These are phyloP conservation scores for Leishmania tropica DNA, from an alignment of 208 protist species.

Conservation along the genomic window DNA sequence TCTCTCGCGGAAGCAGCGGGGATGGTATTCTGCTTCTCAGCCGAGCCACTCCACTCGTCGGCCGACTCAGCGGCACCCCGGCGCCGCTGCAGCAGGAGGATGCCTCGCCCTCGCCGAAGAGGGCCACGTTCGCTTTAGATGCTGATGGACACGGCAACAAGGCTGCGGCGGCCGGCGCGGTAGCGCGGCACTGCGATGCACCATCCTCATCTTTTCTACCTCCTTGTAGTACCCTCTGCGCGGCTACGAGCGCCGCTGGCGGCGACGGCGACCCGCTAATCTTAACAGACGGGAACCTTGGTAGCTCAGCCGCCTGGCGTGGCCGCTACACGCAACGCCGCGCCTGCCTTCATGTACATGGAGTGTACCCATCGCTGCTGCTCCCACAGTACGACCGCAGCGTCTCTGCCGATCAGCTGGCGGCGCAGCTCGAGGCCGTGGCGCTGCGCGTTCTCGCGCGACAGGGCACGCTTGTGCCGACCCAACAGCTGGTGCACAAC, in stretches of 20 bases:
- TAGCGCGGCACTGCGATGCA: background rate
- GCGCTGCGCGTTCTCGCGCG: constrained; percentile 33
- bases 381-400: constrained; percentile 54
- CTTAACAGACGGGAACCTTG: background rate
- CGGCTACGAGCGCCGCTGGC: background rate
- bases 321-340: constrained; percentile 27
- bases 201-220: background rate
- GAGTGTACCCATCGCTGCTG: constrained; percentile 79
- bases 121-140: background rate
- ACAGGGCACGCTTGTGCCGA: constrained; percentile 9
- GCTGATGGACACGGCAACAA: background rate
- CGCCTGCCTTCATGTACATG: constrained; percentile 83
- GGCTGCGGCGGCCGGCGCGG: background rate
- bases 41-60: background rate
- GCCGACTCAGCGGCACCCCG: background rate
- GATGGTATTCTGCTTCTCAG: background rate
- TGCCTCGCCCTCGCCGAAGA: background rate
- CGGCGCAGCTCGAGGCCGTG: constrained; percentile 73
- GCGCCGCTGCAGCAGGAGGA: background rate
- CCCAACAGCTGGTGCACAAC: constrained; percentile 69
- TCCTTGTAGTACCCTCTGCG: background rate
- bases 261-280: background rate
- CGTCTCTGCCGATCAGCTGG: constrained; percentile 72
- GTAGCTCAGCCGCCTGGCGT: constrained; percentile 10
- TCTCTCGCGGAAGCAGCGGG: background rate